Percentiles rank a stretch among this genome's conserved stretches.
Conservation (phyloP, 208 protist genomes). For the Trypanosomatidae sp. region DNA sequence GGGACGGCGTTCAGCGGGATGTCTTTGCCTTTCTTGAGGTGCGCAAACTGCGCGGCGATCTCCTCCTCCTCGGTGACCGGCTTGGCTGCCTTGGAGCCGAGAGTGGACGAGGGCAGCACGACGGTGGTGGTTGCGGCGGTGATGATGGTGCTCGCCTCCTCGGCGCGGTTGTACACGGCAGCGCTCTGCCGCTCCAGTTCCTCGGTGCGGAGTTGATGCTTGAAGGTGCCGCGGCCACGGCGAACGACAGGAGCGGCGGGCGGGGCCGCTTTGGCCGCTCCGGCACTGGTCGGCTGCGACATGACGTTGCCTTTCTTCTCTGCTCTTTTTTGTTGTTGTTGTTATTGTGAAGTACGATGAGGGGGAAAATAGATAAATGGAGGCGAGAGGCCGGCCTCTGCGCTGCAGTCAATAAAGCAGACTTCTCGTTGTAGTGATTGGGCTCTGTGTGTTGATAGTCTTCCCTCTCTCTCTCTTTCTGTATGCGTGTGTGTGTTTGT, state of each 20-base stretch:
- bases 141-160: slow-evolving; percentile 47
- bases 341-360: too few species aligned
- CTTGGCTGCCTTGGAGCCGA: slow-evolving; percentile 17
- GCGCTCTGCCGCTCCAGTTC: slow-evolving; percentile 33
- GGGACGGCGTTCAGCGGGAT: slow-evolving; percentile 24
- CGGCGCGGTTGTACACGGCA: slow-evolving; percentile 8
- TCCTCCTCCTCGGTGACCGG: slow-evolving; percentile 28
- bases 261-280: too few species aligned
- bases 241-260: slow-evolving; percentile 29
- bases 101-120: slow-evolving; percentile 35
- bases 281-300: not conserved
- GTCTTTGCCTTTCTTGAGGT: slow-evolving; percentile 23
- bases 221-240: slow-evolving; percentile 71
- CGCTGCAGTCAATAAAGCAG: too few species aligned
- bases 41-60: slow-evolving; percentile 23
- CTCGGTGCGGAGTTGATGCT: slow-evolving; percentile 67
- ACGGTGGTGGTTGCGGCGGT: slow-evolving; percentile 52
- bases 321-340: too few species aligned
- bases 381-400: too few species aligned
- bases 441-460: too few species aligned
- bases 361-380: too few species aligned
- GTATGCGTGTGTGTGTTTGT: too few species aligned
- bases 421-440: too few species aligned
- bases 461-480: too few species aligned
- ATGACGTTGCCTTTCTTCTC: too few species aligned